A percentile compares a stretch with the other conserved stretches of the same genome.
phyloP scores from a whole-genome alignment of 805 yeast species.

The Kuraishia capsulata region DNA sequence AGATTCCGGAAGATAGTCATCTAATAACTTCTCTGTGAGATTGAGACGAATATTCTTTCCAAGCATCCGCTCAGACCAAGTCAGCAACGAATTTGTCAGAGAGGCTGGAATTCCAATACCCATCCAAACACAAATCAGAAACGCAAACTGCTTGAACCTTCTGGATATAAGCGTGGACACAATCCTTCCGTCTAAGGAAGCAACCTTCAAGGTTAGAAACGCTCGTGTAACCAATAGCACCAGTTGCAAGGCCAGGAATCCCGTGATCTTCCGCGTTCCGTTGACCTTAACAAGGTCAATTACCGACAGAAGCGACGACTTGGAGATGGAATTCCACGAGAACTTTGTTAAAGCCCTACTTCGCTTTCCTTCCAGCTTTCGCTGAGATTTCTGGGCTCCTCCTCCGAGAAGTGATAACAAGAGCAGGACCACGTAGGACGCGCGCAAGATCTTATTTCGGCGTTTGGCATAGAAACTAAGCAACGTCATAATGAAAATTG shows the following conservation, averaged over 20 bases:
- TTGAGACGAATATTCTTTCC: constrained; percentile 52
- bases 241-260: constrained; percentile 39
- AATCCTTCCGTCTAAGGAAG: constrained; percentile 75
- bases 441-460: constrained; percentile 1
- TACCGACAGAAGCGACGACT: background rate
- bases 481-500: background rate
- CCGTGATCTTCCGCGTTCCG: background rate
- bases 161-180: constrained; percentile 77
- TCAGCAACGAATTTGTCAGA: constrained; percentile 60
- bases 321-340: background rate
- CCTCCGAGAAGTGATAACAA: background rate
- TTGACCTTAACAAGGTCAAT: background rate
- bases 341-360: background rate
- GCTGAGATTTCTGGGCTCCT: background rate
- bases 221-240: constrained; percentile 59
- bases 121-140: constrained; percentile 69
- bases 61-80: constrained; percentile 49
- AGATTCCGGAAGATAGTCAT: constrained; percentile 62
- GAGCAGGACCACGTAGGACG: constrained; percentile 3
- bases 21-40: constrained; percentile 55
- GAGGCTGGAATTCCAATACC: constrained; percentile 81
- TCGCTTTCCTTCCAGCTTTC: background rate
- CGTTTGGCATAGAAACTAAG: constrained; percentile 1
- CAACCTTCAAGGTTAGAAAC: constrained; percentile 68
- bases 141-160: constrained; percentile 52